A percentile compares a stretch with the other conserved stretches of the same genome.
Conservation (phyloP, 805 yeast species). For the Saccharomycopsis babjevae region DNA sequence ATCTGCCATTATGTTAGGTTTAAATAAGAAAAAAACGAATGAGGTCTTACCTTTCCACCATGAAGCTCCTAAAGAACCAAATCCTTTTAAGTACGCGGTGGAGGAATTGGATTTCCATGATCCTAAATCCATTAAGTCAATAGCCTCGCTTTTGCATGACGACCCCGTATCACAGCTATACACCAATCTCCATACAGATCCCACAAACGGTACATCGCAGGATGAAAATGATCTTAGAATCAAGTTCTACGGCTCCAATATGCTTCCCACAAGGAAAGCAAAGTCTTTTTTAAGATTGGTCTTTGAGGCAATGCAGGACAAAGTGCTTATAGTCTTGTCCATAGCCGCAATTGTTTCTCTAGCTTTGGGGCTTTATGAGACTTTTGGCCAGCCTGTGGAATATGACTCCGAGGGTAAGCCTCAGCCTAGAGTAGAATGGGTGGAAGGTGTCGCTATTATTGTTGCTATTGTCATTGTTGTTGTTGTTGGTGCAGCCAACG, state of each 20-base stretch:
- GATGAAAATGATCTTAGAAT: constrained; percentile 27
- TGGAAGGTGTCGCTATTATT: constrained; percentile 96
- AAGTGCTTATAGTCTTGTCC: constrained; percentile 72
- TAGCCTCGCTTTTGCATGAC: neutral
- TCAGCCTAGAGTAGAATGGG: constrained; percentile 89
- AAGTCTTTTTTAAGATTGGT: constrained; percentile 61
- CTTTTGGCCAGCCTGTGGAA: constrained; percentile 73
- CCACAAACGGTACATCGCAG: constrained; percentile 32
- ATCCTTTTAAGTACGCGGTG: constrained; percentile 21
- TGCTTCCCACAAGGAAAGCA: constrained; percentile 59
- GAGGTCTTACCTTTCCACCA: neutral
- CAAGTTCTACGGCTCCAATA: constrained; percentile 55
- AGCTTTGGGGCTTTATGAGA: constrained; percentile 84
- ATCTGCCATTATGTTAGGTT: neutral
- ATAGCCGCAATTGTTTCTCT: constrained; percentile 85
- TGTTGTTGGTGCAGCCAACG: constrained; percentile 89
- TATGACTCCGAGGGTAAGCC: constrained; percentile 70
- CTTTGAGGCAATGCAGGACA: constrained; percentile 81
- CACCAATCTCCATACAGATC: constrained; percentile 29
- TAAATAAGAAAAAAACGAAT: neutral
- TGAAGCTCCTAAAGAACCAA: neutral
- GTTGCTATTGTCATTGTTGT: constrained; percentile 88
- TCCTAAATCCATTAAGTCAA: constrained; percentile 37
- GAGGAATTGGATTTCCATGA: constrained; percentile 46
- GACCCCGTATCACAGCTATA: constrained; percentile 20